Evolutionary conservation across 2,329 filamentous ascomycete genomes (phyloP), one percentile per base, ranked within the genome.

Genomic region (Bipolaris zeicola): DNA sequence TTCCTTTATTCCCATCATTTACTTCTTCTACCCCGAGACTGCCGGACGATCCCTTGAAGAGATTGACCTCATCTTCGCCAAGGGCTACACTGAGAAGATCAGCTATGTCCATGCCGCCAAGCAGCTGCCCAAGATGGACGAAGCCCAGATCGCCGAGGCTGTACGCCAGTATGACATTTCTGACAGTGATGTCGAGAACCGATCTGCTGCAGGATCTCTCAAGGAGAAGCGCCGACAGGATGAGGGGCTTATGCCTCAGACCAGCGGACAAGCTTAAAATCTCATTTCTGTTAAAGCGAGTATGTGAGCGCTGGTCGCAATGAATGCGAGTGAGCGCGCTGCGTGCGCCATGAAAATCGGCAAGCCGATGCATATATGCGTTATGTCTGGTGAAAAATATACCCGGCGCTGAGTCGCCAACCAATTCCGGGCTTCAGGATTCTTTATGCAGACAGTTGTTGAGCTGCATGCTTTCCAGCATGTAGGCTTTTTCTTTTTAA

Each of bases 1-100:
- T 6, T 61, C 72, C 39, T 83, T 83, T 74, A 78, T 84, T 42
- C 82, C 82, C 10, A 54, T 82, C 57, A 81, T 83, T 67, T 82
- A 78, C 70, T 81, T 84, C 76, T 82, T 84, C 75, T 82, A 85
- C 56, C 83, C 84, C 0, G 84, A 86, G 64, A 86, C 83, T 0
- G 76, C 73, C 22, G 79, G 80, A 38, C 69, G 82, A 7, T 75
- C 71, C 1, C 74, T 85, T 0, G 82, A 85, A 61, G 81, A 85
- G 57, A 82, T 85, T 33, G 82, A 84, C 61, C 72, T 77, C 22
- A 74, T 83, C 63, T 83, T 83, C 53, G 75, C 76, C 45, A 75
- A 75, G 63, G 75, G 71, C 5, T 70, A 60, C 53, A 47, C 67
- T 13, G 70, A 72, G 62, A 70, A 76, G 38, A 77, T 71, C 57